These are phyloP conservation scores for Tephrocybe sp. DNA, from an alignment of 768 basidiomycete genomes.

Conservation along the genomic window DNA sequence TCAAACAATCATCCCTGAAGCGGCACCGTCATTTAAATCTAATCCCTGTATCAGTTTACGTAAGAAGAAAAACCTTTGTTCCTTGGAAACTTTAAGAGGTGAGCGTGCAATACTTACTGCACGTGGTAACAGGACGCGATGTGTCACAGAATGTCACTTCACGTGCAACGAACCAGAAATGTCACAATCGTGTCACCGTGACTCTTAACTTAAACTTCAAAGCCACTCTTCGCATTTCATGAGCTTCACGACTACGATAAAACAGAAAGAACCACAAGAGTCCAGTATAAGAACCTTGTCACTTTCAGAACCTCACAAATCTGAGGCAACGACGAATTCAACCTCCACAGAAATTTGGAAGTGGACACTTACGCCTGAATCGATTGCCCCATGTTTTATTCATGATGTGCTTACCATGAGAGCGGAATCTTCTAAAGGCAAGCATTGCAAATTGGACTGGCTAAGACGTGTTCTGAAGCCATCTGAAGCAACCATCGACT, in stretches of 20 bases:
- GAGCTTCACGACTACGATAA: slow-evolving; percentile 21
- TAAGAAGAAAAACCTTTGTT: too few species aligned
- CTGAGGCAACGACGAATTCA: background rate
- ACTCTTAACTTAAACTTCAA: background rate
- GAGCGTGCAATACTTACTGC: too few species aligned
- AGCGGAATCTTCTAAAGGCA: slow-evolving; percentile 30
- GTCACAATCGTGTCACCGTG: too few species aligned
- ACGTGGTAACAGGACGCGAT: too few species aligned
- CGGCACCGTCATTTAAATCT: too few species aligned
- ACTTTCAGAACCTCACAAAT: slow-evolving; percentile 19
- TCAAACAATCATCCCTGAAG: too few species aligned
- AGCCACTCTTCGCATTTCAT: background rate
- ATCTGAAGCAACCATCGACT: slow-evolving; percentile 45
- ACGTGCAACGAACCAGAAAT: too few species aligned
- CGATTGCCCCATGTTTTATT: slow-evolving; percentile 54
- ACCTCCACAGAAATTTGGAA: slow-evolving; percentile 30
- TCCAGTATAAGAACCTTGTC: slow-evolving; percentile 14
- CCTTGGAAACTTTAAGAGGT: too few species aligned
- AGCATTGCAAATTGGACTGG: slow-evolving; percentile 1
- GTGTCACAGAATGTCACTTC: too few species aligned
- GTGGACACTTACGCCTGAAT: slow-evolving; percentile 58
- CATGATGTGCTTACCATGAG: slow-evolving; percentile 50
- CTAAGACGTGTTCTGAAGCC: slow-evolving; percentile 1
- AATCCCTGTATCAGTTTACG: too few species aligned
- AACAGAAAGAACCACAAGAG: slow-evolving; percentile 10